A percentile compares a stretch with the other conserved stretches of the same genome.
Conservation (phyloP, 108 stramenopile species). For the Fistulifera solaris region DNA sequence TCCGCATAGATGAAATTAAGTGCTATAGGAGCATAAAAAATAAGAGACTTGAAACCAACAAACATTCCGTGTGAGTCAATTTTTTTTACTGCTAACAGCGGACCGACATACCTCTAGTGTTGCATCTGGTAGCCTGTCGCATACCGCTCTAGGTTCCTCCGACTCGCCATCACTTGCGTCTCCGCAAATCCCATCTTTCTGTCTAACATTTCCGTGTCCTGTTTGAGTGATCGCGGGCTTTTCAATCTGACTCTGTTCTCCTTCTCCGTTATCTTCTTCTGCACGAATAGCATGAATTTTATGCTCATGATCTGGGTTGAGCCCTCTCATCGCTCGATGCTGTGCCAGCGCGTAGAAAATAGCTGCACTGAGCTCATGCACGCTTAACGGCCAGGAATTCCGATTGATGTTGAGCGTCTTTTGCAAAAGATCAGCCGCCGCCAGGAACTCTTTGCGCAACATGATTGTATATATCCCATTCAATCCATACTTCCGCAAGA, state of each 20-base stretch:
- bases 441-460: conserved; percentile 85
- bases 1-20: conserved; percentile 85
- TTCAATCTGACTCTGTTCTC: conserved; percentile 5
- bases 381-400: conserved; percentile 79
- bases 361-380: conserved; percentile 90
- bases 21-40: conserved; percentile 83
- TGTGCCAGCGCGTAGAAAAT: conserved; percentile 93
- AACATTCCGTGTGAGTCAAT: too few species aligned
- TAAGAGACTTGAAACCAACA: conserved; percentile 51
- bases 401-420: conserved; percentile 77
- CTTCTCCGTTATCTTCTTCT: too few species aligned
- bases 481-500: conserved; percentile 83
- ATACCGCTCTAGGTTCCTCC: too few species aligned
- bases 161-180: too few species aligned
- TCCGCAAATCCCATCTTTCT: too few species aligned
- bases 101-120: too few species aligned
- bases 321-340: conserved; percentile 81
- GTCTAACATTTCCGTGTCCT: too few species aligned
- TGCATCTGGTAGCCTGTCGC: too few species aligned
- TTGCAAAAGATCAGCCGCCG: conserved; percentile 85
- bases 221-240: too few species aligned
- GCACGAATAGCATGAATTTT: conserved; percentile 41
- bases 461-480: conserved; percentile 88
- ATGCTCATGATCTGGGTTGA: conserved; percentile 79
- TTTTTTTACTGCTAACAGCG: too few species aligned